phyloP scores from a whole-genome alignment of 768 basidiomycete genomes.

The Hypholoma sublateritium region DNA sequence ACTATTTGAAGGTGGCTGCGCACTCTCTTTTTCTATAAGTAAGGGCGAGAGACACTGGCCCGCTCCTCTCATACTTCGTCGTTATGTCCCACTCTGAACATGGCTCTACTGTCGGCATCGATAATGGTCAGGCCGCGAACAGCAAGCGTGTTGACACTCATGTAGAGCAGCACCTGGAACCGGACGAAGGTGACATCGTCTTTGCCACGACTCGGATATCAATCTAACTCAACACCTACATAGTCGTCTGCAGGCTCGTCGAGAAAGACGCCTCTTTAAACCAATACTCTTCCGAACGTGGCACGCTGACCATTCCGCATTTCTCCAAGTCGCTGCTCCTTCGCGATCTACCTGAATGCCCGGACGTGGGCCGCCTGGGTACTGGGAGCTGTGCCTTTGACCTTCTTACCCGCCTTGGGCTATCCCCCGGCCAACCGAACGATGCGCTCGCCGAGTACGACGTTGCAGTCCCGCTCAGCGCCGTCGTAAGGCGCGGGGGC shows the following conservation, averaged over 20 bases:
- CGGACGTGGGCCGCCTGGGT: background rate
- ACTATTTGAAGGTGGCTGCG: too few relatives aligned
- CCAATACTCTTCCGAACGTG: conserved; percentile 2
- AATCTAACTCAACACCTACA: background rate
- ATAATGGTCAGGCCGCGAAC: background rate
- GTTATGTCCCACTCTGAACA: background rate
- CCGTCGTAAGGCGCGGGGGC: conserved; percentile 1
- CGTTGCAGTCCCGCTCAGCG: background rate
- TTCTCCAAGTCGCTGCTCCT: conserved; percentile 7
- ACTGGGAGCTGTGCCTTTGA: conserved; percentile 9
- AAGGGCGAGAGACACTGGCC: too few relatives aligned
- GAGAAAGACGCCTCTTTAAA: conserved; percentile 10
- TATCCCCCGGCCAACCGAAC: conserved; percentile 9
- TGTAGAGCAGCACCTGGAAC: background rate
- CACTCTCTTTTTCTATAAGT: too few relatives aligned
- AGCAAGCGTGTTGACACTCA: background rate
- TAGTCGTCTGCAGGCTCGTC: background rate
- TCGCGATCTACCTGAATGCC: background rate
- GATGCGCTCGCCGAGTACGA: conserved; percentile 10
- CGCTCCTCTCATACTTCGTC: background rate
- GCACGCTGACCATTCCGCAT: conserved; percentile 1
- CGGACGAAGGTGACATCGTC: background rate
- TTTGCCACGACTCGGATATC: background rate
- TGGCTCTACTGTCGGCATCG: background rate
- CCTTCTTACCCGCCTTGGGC: conserved; percentile 5